Conservation (phyloP, 78 protist genomes). For the Dictyostelium citrinum region DNA sequence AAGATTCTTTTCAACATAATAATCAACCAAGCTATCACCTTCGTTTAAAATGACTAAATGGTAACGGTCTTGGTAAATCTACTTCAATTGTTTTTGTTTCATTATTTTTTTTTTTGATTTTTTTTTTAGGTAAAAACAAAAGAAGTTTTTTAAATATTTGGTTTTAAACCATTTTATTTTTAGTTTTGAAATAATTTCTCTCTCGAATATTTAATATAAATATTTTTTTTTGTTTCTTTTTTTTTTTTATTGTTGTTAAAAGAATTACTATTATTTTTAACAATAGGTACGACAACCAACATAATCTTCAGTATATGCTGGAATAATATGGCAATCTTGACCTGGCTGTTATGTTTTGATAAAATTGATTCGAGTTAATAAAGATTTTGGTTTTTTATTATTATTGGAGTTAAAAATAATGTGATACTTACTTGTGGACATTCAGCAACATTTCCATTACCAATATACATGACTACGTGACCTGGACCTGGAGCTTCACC, state of each 20-base stretch:
- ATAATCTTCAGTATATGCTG: slow-evolving; percentile 13
- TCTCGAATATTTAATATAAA: background rate
- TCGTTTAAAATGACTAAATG: too few species aligned
- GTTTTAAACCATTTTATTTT: background rate
- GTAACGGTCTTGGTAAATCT: too few species aligned
- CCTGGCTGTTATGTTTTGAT: background rate
- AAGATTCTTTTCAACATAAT: too few species aligned
- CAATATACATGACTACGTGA: slow-evolving; percentile 69
- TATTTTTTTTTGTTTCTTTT: background rate
- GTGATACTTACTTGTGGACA: slow-evolving; percentile 1
- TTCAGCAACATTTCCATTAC: slow-evolving; percentile 41
- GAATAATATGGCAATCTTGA: slow-evolving; percentile 13
- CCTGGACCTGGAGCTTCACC: slow-evolving; percentile 24
- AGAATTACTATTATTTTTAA: background rate
- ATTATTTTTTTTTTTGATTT: too few species aligned
- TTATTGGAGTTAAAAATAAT: too few species aligned
- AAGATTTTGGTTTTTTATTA: background rate
- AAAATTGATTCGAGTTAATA: background rate
- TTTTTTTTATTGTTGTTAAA: background rate
- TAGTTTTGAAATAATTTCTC: background rate
- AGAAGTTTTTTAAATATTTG: too few species aligned
- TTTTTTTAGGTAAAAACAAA: too few species aligned
- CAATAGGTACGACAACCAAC: slow-evolving; percentile 29
- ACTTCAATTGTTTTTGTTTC: too few species aligned
- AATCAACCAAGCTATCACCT: too few species aligned